phyloP scores from a whole-genome alignment of 106 monocot genomes.

The Cymbidium sinense region DNA sequence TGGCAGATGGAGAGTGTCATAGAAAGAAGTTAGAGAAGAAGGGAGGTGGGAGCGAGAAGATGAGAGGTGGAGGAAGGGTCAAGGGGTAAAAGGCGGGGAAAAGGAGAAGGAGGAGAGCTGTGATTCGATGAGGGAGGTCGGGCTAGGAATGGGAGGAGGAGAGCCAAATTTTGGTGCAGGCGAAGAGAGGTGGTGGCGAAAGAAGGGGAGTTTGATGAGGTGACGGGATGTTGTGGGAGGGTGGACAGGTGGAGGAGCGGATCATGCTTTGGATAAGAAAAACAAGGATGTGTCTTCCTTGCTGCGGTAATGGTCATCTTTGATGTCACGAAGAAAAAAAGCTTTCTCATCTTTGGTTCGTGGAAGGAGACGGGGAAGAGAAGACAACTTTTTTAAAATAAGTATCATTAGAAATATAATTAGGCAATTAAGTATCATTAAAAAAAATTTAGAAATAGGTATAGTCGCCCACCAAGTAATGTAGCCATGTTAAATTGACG shows the following conservation, averaged over 20 bases:
- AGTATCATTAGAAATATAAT: too few relatives aligned
- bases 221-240: slow-evolving; percentile 16
- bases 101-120: slow-evolving; percentile 28
- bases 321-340: too few relatives aligned
- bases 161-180: background rate
- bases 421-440: too few relatives aligned
- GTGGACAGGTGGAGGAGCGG: slow-evolving; percentile 43
- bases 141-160: slow-evolving; percentile 14
- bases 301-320: background rate
- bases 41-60: slow-evolving; percentile 6
- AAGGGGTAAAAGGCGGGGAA: slow-evolving; percentile 14
- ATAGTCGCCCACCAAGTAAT: too few relatives aligned
- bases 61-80: background rate
- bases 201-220: slow-evolving; percentile 55
- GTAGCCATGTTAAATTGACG: too few relatives aligned
- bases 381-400: too few relatives aligned
- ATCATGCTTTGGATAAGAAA: slow-evolving; percentile 37
- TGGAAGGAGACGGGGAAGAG: too few relatives aligned
- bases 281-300: slow-evolving; percentile 7
- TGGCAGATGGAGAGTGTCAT: slow-evolving; percentile 14
- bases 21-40: slow-evolving; percentile 40
- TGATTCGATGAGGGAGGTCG: slow-evolving; percentile 17
- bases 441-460: too few relatives aligned
- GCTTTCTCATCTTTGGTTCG: too few relatives aligned
- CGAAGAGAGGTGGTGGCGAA: slow-evolving; percentile 15